Evolutionary conservation across 2,329 filamentous ascomycete species (phyloP).

Genomic region (Colletotrichum brevisporum): DNA sequence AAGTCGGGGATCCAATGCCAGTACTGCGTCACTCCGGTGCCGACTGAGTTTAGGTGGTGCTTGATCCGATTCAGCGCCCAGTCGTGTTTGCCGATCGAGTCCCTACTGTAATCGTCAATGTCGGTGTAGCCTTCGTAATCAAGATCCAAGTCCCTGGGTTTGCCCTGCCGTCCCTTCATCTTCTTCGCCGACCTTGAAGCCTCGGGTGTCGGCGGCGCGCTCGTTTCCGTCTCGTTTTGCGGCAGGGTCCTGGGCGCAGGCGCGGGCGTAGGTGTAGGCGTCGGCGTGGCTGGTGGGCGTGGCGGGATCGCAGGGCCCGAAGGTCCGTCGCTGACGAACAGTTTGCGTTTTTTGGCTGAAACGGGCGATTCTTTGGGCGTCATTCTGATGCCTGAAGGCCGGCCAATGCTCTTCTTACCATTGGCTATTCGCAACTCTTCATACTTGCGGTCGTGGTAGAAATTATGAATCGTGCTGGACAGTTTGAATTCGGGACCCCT

Average conservation of each 20-base stretch:
- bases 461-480: slow-evolving; percentile 64
- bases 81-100: slow-evolving; percentile 60
- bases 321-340: slow-evolving; percentile 33
- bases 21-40: slow-evolving; percentile 66
- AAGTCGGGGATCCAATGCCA: slow-evolving; percentile 64
- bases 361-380: slow-evolving; percentile 42
- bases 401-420: slow-evolving; percentile 70
- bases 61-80: slow-evolving; percentile 69
- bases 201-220: slow-evolving; percentile 26
- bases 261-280: background rate
- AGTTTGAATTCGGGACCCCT: slow-evolving; percentile 65
- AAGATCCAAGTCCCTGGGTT: slow-evolving; percentile 53
- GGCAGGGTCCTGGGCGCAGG: background rate
- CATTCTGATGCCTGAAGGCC: slow-evolving; percentile 64
- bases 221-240: slow-evolving; percentile 6
- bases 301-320: slow-evolving; percentile 6
- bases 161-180: slow-evolving; percentile 10
- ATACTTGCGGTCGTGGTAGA: slow-evolving; percentile 70
- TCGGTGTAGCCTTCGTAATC: slow-evolving; percentile 64
- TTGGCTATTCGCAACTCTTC: slow-evolving; percentile 63
- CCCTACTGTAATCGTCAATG: slow-evolving; percentile 64
- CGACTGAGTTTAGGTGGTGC: slow-evolving; percentile 61
- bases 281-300: slow-evolving; percentile 16
- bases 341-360: slow-evolving; percentile 50
- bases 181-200: slow-evolving; percentile 28